These are phyloP conservation scores for Colletotrichum cereale DNA, from an alignment of 2,329 filamentous ascomycete species.

Conservation along the genomic window DNA sequence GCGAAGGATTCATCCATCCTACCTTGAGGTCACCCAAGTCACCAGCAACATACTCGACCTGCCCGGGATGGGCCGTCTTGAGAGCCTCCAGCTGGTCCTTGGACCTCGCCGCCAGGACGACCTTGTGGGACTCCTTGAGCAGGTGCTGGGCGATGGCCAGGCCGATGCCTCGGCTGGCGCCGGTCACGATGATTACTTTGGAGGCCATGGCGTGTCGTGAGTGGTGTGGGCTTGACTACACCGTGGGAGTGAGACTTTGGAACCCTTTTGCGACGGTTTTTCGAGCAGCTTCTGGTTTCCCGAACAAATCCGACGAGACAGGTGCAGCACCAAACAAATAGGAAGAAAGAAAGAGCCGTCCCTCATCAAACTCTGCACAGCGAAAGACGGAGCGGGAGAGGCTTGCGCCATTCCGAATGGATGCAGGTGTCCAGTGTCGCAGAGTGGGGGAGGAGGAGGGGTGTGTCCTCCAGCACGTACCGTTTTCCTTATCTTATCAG, in stretches of 20 bases:
- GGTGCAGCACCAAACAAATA: not conserved
- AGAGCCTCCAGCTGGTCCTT: constrained; percentile 62
- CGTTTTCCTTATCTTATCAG: constrained; percentile 19
- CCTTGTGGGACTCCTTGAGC: constrained; percentile 66
- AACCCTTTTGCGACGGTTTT: not conserved
- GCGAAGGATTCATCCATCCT: constrained; percentile 33
- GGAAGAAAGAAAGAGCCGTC: not conserved
- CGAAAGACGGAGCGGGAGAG: not conserved
- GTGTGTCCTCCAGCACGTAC: not conserved
- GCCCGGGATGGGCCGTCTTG: constrained; percentile 63
- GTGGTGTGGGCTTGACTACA: not conserved
- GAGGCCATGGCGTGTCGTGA: constrained; percentile 55
- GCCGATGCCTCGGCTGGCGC: constrained; percentile 73
- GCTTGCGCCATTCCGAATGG: constrained; percentile 17
- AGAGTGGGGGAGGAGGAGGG: not conserved
- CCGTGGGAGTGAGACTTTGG: not conserved
- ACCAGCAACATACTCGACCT: constrained; percentile 68
- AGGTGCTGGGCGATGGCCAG: constrained; percentile 66
- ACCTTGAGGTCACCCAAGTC: constrained; percentile 69
- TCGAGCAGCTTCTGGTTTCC: not conserved
- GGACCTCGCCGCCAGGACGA: constrained; percentile 70
- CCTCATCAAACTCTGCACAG: constrained; percentile 2
- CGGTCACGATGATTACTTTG: constrained; percentile 79
- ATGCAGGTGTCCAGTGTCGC: constrained; percentile 15
- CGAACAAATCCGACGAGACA: not conserved